Evolutionary conservation across 306 rosid species (phyloP).

Genomic region (Vicia sativa): DNA sequence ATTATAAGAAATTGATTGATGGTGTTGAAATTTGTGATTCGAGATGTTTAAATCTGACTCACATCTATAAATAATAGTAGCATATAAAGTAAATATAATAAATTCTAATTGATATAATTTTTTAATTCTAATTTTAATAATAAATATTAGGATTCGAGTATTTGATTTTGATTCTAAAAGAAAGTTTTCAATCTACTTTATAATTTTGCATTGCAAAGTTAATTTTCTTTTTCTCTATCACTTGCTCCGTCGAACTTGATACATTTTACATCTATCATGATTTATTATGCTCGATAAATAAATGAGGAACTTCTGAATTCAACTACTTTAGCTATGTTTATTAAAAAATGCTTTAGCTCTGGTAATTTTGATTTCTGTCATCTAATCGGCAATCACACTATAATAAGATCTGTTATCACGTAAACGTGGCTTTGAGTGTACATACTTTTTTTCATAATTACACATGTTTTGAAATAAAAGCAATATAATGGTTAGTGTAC

Average conservation of each 20-base stretch:
- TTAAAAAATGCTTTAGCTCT: slow-evolving; percentile 4
- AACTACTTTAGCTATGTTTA: neutral
- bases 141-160: neutral
- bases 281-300: slow-evolving; percentile 20
- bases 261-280: slow-evolving; percentile 12
- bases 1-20: slow-evolving; percentile 2
- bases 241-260: slow-evolving; percentile 6
- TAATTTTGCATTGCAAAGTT: slow-evolving; percentile 7
- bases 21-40: neutral
- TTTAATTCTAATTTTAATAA: neutral
- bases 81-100: neutral
- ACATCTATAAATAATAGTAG: neutral
- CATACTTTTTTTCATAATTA: slow-evolving; percentile 5
- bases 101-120: neutral
- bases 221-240: slow-evolving; percentile 3
- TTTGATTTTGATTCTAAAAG: slow-evolving; percentile 1
- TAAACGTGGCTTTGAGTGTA: neutral
- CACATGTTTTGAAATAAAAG: slow-evolving; percentile 10
- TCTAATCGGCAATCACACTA: neutral
- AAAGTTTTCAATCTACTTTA: slow-evolving; percentile 12
- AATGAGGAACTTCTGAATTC: slow-evolving; percentile 15
- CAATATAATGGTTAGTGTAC: neutral
- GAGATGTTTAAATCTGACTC: neutral
- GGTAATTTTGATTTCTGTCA: slow-evolving; percentile 17
- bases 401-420: neutral